These are phyloP conservation scores for Sporothrix luriei DNA, from an alignment of 2,329 filamentous ascomycete genomes.

Conservation along the genomic window DNA sequence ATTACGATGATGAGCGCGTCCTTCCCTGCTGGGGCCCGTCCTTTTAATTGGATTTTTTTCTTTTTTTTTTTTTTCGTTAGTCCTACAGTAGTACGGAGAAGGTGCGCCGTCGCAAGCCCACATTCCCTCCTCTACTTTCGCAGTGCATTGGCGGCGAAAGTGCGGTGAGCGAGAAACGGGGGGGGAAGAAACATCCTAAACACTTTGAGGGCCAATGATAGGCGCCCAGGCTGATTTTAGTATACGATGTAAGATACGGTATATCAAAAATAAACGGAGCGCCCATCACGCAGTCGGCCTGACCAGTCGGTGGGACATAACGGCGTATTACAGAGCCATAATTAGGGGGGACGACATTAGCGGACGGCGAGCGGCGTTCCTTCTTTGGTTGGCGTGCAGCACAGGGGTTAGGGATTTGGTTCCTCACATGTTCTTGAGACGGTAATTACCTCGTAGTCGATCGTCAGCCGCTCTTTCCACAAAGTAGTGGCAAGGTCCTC, in stretches of 20 bases:
- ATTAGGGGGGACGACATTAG: not conserved
- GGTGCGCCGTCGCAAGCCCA: slow-evolving; percentile 16
- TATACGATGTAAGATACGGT: no score
- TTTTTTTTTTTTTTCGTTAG: slow-evolving; percentile 22
- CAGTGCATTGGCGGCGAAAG: not conserved
- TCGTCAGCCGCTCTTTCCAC: no score
- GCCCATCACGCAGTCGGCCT: not conserved
- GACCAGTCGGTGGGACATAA: not conserved
- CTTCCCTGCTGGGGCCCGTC: slow-evolving; percentile 22
- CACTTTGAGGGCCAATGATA: slow-evolving; percentile 8
- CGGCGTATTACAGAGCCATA: not conserved
- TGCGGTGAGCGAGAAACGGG: slow-evolving; percentile 14
- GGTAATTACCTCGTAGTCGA: not conserved
- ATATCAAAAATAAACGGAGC: slow-evolving; percentile 8
- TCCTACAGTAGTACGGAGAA: slow-evolving; percentile 25
- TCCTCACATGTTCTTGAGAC: slow-evolving; percentile 1
- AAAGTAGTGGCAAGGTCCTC: no score
- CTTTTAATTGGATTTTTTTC: no score
- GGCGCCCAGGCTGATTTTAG: not conserved
- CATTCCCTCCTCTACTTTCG: not conserved
- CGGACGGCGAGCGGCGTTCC: slow-evolving; percentile 15
- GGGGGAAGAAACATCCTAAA: not conserved
- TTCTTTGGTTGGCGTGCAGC: slow-evolving; percentile 17
- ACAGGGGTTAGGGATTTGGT: slow-evolving; percentile 23
- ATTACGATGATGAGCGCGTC: not conserved